Base-by-base conservation (phyloP, 345 rosid species). In the Clausena lansium region DNA sequence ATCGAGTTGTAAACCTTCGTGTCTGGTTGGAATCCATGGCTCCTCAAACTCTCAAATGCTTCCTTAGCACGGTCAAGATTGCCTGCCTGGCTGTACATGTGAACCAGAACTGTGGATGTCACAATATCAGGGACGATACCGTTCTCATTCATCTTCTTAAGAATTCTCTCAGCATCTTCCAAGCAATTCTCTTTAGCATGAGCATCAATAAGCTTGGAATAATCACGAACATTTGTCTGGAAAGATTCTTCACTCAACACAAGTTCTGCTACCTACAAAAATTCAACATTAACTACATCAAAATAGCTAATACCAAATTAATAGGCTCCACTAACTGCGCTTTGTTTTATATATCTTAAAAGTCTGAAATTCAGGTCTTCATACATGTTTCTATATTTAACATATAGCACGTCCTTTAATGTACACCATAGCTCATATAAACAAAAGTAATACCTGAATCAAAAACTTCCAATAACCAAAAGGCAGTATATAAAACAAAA, bases 111-210 rank as follows among this genome's bases (percentile, higher is more conserved):
- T 20, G 88, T 84, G 71, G 82, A 71, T 15, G 84, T 89, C 73
- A 87, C 68, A 78, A 89, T 84, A 86, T 92, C 97, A 19, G 90
- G 95, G 70, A 72, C 32, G n/a, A 88, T 68, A 54, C 92, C 95
- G 54, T 84, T 87, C 68, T 87, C 91, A 50, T 77, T 82, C 97
- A 94, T 96, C 83, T 90, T 92, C 76, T 82, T 77, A 41, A 92
- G 83, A 77, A 94, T 75, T 80, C 95, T 85, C 85, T 96, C 99
- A 7, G 86, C 93, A 78, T 89, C 94, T 85, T 91, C 90, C 69
- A 86, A 4, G 71, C 39, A 81, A 70, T 83, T 86, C 77, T 83
- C 88, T 83, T 86, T 85, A 67, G 94, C 95, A 81, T 89, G 77
- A 63, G 90, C 86, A 77, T 88, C 91, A 41, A 96, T 86, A 80